These are phyloP conservation scores for Endogone sp. DNA, from an alignment of 192 early-diverging fungal genomes.

Conservation along the genomic window DNA sequence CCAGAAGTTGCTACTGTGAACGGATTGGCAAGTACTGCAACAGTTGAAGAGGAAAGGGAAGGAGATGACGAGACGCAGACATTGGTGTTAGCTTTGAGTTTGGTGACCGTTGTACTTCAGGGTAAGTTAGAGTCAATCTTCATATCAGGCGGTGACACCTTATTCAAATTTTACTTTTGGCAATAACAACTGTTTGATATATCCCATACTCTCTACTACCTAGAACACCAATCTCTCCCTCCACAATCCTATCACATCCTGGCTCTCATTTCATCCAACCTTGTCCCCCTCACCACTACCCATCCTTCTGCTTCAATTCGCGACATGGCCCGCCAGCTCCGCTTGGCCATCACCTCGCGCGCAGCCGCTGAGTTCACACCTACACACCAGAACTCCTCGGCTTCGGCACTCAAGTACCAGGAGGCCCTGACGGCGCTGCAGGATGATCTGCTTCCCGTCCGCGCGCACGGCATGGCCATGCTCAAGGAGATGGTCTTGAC, in stretches of 20 bases:
- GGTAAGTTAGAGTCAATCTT: slow-evolving; percentile 29
- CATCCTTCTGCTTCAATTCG: slow-evolving; percentile 37
- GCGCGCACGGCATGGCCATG: slow-evolving; percentile 82
- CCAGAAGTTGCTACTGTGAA: background rate
- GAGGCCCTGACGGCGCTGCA: slow-evolving; percentile 74
- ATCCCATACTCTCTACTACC: background rate
- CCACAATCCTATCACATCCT: slow-evolving; percentile 38
- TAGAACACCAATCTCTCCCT: slow-evolving; percentile 45
- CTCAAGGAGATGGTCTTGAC: slow-evolving; percentile 77
- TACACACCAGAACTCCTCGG: background rate
- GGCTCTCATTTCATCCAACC: slow-evolving; percentile 23
- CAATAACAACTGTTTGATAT: slow-evolving; percentile 13
- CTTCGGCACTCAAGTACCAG: slow-evolving; percentile 51
- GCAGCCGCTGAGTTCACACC: slow-evolving; percentile 5
- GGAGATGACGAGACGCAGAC: slow-evolving; percentile 52
- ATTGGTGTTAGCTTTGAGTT: slow-evolving; percentile 51
- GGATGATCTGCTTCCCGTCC: slow-evolving; percentile 78
- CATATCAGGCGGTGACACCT: too few species aligned
- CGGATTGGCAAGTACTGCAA: slow-evolving; percentile 13
- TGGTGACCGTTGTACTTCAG: slow-evolving; percentile 59
- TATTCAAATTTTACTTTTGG: too few species aligned
- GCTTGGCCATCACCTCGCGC: slow-evolving; percentile 38
- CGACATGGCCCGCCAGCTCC: slow-evolving; percentile 40
- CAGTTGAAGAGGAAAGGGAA: slow-evolving; percentile 25
- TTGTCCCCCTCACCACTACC: slow-evolving; percentile 21